Evolutionary conservation across 179 eudicot genomes (phyloP).

Genomic region (Sideroxylon spinosum): DNA sequence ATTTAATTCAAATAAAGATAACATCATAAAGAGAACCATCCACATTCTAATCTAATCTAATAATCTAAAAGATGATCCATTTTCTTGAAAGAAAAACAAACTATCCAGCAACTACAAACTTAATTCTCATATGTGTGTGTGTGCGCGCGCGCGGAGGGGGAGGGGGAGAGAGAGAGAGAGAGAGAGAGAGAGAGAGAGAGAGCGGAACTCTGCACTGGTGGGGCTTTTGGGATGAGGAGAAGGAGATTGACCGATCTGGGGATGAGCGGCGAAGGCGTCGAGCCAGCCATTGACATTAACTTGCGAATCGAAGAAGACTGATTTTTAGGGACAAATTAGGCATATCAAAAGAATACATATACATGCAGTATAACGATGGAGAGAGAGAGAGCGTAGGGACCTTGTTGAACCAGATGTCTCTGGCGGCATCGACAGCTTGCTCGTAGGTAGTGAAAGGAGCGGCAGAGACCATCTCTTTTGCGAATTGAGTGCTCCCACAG

Average conservation of each 20-base stretch:
- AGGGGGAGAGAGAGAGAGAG: no score
- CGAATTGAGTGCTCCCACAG: conserved; percentile 72
- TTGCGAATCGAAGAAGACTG: conserved; percentile 30
- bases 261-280: conserved; percentile 89
- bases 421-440: conserved; percentile 53
- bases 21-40: no score
- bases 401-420: conserved; percentile 85
- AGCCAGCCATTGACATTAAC: conserved; percentile 94
- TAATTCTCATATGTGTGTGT: no score
- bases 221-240: conserved; percentile 28
- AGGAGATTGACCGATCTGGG: conserved; percentile 62
- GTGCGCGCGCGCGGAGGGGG: no score
- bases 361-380: neutral
- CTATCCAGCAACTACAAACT: no score
- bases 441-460: conserved; percentile 51
- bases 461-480: conserved; percentile 53
- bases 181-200: conserved; percentile 22
- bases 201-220: conserved; percentile 17
- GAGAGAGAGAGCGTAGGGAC: conserved; percentile 19
- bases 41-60: no score
- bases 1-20: no score
- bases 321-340: no score
- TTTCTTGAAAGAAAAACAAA: no score
- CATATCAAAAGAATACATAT: no score
- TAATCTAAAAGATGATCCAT: no score